A percentile compares a stretch with the other conserved stretches of the same genome.
phyloP scores from a whole-genome alignment of 108 stramenopile genomes.

The Cyclotella atomus region DNA sequence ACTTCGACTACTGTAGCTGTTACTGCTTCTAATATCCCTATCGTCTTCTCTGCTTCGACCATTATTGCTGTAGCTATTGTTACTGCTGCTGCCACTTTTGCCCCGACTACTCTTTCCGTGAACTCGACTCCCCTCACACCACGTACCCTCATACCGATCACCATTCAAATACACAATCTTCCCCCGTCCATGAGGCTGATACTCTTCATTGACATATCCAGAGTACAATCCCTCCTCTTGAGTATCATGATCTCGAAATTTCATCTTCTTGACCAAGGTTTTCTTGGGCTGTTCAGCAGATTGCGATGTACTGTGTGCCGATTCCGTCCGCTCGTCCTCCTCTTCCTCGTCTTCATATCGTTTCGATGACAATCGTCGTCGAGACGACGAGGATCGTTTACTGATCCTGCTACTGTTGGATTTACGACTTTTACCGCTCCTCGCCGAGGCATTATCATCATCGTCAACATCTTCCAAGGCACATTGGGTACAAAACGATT shows the following conservation, averaged over 20 bases:
- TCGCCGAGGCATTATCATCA: conserved; percentile 1
- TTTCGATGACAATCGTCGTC: neutral
- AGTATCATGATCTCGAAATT: conserved; percentile 15
- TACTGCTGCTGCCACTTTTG: conserved; percentile 7
- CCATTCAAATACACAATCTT: conserved; percentile 27
- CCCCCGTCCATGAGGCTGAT: conserved; percentile 37
- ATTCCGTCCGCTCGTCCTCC: conserved; percentile 11
- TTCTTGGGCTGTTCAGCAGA: conserved; percentile 17
- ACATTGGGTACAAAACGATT: conserved; percentile 36
- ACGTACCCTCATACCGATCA: conserved; percentile 20
- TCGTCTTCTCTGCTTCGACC: conserved; percentile 1
- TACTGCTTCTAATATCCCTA: neutral
- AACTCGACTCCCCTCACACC: conserved; percentile 37
- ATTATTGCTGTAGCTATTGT: neutral
- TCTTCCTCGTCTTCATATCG: conserved; percentile 1
- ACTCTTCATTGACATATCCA: conserved; percentile 35
- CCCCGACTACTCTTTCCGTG: conserved; percentile 26
- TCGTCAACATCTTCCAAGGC: conserved; percentile 11
- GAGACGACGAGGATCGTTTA: no score
- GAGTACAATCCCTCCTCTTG: conserved; percentile 34
- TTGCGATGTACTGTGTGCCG: conserved; percentile 16
- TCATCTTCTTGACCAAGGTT: conserved; percentile 34
- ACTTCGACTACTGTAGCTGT: no score
- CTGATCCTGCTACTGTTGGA: conserved; percentile 27
- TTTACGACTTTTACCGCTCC: conserved; percentile 4